Conservation (phyloP, 1,284 basidiomycete species). For the Cryptococcus sp. region DNA sequence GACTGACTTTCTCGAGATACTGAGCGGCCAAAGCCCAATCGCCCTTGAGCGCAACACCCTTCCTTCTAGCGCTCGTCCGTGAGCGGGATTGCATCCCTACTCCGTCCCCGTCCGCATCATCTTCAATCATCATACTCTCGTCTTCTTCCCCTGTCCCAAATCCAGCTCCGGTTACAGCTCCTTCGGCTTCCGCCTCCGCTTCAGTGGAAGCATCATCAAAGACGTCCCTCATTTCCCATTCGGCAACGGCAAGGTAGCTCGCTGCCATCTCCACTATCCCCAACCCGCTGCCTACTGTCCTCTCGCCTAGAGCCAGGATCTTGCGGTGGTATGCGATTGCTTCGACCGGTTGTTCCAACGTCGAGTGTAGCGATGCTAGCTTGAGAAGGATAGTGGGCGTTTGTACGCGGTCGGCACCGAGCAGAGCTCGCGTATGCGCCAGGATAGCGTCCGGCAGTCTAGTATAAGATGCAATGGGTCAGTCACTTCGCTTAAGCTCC, state of each 20-base stretch:
- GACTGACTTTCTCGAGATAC: conserved; percentile 70
- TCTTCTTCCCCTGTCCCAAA: not conserved
- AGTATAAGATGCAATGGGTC: not conserved
- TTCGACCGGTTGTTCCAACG: conserved; percentile 47
- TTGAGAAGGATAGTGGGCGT: conserved; percentile 69
- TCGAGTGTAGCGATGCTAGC: conserved; percentile 69
- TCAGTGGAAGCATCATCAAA: not conserved
- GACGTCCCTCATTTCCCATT: conserved; percentile 65
- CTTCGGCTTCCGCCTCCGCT: not conserved
- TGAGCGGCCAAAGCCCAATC: conserved; percentile 48
- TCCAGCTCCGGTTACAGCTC: not conserved
- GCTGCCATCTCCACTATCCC: conserved; percentile 73
- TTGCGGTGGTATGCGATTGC: conserved; percentile 40
- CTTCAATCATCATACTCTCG: conserved; percentile 2
- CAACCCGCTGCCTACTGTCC: conserved; percentile 52
- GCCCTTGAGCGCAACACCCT: conserved; percentile 15
- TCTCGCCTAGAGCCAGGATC: conserved; percentile 73
- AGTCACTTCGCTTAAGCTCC: not conserved
- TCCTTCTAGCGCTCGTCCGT: conserved; percentile 28
- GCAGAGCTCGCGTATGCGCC: conserved; percentile 82
- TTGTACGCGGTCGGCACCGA: conserved; percentile 79
- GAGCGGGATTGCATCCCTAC: conserved; percentile 64
- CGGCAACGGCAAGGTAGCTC: conserved; percentile 77
- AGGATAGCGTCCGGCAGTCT: conserved; percentile 83
- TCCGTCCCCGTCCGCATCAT: conserved; percentile 8